phyloP scores from a whole-genome alignment of 2,329 filamentous ascomycete species.

The Penicillium expansum region DNA sequence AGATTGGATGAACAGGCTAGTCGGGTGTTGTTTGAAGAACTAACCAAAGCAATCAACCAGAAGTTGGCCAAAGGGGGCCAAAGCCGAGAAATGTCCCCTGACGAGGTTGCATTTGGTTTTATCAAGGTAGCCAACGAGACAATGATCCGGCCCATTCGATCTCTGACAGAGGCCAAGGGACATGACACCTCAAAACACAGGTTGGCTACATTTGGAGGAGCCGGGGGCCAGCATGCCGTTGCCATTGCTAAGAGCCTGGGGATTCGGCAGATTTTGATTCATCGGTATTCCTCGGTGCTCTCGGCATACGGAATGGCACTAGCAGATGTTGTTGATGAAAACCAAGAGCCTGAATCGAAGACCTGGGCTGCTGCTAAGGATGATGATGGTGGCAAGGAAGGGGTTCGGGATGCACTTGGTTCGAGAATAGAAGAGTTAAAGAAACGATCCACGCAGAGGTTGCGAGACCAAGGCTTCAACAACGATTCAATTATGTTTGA shows the following conservation, averaged over 20 bases:
- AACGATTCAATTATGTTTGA: constrained; percentile 76
- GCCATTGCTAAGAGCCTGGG: constrained; percentile 81
- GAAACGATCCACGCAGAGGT: constrained; percentile 64
- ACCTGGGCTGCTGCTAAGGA: too few relatives aligned
- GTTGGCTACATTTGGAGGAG: constrained; percentile 83
- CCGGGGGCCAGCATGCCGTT: constrained; percentile 88
- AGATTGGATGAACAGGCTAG: constrained; percentile 71
- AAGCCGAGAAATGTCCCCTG: constrained; percentile 57
- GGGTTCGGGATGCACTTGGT: constrained; percentile 62
- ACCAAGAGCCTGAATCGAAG: constrained; percentile 66
- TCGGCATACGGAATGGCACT: constrained; percentile 91
- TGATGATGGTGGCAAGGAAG: constrained; percentile 47
- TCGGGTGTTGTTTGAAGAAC: constrained; percentile 65
- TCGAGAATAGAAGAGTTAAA: constrained; percentile 76
- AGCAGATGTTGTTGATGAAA: constrained; percentile 73
- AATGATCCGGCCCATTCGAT: constrained; percentile 84
- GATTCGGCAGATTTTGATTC: constrained; percentile 77
- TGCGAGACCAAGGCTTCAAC: constrained; percentile 76
- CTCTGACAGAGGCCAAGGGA: constrained; percentile 85
- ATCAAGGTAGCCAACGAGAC: constrained; percentile 86
- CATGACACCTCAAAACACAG: constrained; percentile 83
- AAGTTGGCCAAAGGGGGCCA: constrained; percentile 47
- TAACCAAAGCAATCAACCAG: constrained; percentile 72
- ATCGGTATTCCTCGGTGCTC: constrained; percentile 82
- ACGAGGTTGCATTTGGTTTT: constrained; percentile 86